Base-by-base conservation (phyloP, 2,329 filamentous ascomycete species). In the Colletotrichum tabaci region DNA sequence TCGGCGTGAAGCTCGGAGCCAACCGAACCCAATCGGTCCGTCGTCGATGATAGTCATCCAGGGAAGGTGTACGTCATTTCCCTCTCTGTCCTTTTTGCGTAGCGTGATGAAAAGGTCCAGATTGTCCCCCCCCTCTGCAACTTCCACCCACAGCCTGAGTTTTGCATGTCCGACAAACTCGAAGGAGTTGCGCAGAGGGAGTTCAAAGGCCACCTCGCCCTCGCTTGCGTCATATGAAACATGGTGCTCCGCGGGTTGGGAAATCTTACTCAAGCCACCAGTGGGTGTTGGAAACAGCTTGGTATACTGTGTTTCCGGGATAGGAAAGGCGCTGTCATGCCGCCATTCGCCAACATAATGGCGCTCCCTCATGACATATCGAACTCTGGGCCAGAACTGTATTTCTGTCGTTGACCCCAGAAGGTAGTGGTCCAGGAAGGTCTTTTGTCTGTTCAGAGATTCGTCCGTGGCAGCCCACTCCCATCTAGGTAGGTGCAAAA, bases 81-180 rank as follows among this genome's bases (percentile, higher is more conserved):
- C 26, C 26, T 47, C 18, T 30, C 8, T 46, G 42, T 60, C 10
- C 7, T 47, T 60, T 18, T 60, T 60, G 26, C 23, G 26, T 15
- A 21, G 2, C 18, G 42, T 35, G 18, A 30, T 35, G 8, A 60
- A 60, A 12, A 47, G 16, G 7, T n/a, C 23, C 23, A 47, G 2
- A 12, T 35, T 60, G 4, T 56, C 53, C 35, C 53, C 53, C n/a
- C 53, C 53, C 35, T 56, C 53, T 23, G 35, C 21, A n/a, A 42
- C 53, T 56, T 56, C 53, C 1, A 56, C 53, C 53, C 53, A 56
- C 12, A 56, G 35, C 15, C n/a, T 42, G 18, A 56, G 53, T 38
- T 56, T 56, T 7, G 53, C 30, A 56, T 56, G 53, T 16, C 53
- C 53, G 35, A 26, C 53, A 56, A 56, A 56, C 10, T 56, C 53